These are phyloP conservation scores for Eucommia ulmoides DNA, from an alignment of 257 asterid genomes.

Conservation along the genomic window DNA sequence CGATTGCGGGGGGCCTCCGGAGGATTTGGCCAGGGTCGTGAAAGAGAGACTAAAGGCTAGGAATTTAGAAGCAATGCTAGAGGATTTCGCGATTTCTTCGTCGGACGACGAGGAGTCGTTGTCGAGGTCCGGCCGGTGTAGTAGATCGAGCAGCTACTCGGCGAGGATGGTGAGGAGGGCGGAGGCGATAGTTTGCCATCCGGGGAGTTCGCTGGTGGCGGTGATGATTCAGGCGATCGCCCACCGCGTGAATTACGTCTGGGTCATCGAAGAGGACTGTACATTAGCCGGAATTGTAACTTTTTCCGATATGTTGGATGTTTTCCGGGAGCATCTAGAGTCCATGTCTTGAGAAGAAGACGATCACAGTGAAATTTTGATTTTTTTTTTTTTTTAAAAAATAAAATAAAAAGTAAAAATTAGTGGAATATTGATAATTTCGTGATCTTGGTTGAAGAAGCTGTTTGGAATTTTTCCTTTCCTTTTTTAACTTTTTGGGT, in stretches of 20 bases:
- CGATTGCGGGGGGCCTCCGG: constrained; percentile 72
- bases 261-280: constrained; percentile 85
- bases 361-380: no score
- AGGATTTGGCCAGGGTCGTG: constrained; percentile 44
- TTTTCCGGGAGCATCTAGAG: constrained; percentile 41
- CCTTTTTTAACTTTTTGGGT: no score
- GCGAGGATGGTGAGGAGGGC: constrained; percentile 40
- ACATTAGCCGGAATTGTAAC: constrained; percentile 68
- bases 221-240: constrained; percentile 86
- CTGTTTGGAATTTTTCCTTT: no score
- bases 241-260: constrained; percentile 65
- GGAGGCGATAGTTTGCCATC: constrained; percentile 78
- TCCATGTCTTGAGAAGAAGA: no score
- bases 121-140: constrained; percentile 15
- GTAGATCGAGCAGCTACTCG: constrained; percentile 37
- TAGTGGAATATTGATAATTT: no score
- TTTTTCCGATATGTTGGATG: constrained; percentile 41
- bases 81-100: constrained; percentile 25
- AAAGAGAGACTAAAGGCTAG: constrained; percentile 45
- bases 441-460: no score
- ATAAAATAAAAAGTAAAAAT: no score
- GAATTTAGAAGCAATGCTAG: constrained; percentile 37
- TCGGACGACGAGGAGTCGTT: constrained; percentile 8
- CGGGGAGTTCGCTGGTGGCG: constrained; percentile 65
- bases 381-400: no score